phyloP scores from a whole-genome alignment of 768 basidiomycete species.

The Symmetrospora coprosmae region DNA sequence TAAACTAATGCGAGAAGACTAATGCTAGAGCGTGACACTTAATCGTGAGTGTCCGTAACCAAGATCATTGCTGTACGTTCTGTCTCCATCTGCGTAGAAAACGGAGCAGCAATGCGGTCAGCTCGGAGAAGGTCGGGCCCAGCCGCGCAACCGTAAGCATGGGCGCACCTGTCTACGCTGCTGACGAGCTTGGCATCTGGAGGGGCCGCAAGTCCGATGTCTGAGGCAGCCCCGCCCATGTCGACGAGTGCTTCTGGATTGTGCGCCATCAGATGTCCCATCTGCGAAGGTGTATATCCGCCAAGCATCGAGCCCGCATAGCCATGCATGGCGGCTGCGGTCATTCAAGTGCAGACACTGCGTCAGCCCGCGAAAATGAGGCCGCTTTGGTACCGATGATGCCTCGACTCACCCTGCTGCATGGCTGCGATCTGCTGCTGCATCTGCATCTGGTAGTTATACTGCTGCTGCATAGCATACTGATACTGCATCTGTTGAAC shows the following conservation, averaged over 20 bases:
- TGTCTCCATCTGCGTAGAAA: not conserved
- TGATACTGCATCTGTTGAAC: conserved; percentile 4
- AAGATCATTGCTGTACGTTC: not conserved
- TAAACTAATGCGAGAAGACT: not conserved
- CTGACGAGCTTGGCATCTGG: conserved; percentile 5
- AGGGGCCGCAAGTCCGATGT: not conserved
- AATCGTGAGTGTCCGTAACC: not conserved
- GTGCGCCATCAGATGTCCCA: no score
- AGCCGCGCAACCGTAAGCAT: not conserved
- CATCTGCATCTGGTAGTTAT: not conserved
- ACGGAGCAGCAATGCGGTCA: no score
- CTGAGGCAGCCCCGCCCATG: not conserved
- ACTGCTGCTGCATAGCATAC: not conserved
- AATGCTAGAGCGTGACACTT: not conserved
- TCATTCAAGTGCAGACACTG: not conserved
- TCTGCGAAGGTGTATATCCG: no score
- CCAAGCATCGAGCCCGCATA: not conserved
- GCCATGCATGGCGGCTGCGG: not conserved
- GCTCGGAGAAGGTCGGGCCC: not conserved
- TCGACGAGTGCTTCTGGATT: no score
- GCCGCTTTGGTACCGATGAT: not conserved
- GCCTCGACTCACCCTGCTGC: not conserved
- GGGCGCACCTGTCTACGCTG: conserved; percentile 4
- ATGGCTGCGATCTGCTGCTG: conserved; percentile 6
- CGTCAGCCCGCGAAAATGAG: not conserved